A percentile compares a stretch with the other conserved stretches of the same genome.
Conservation (phyloP, 164 flowering plant species). For the Umbilicus rupestris region DNA sequence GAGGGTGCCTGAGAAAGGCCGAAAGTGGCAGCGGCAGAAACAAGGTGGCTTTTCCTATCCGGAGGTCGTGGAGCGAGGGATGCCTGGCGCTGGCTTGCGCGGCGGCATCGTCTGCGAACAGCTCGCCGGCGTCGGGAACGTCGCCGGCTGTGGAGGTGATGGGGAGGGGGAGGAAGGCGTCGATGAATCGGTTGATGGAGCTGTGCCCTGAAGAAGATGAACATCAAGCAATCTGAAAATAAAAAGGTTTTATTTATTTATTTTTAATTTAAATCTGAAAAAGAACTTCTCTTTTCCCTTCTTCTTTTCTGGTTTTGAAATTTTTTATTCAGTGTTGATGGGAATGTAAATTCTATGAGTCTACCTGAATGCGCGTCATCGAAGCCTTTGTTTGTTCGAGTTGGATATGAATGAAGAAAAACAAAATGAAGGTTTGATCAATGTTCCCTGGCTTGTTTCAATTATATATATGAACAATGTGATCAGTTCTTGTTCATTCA, state of each 20-base stretch:
- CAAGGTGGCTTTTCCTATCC: neutral
- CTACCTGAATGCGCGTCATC: too few species aligned
- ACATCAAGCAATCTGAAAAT: neutral
- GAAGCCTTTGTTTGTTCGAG: neutral
- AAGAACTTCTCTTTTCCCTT: neutral
- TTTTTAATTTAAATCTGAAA: neutral
- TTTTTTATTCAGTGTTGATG: neutral
- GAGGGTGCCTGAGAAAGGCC: neutral
- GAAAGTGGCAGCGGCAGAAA: neutral
- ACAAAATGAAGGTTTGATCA: neutral
- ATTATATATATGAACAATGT: too few species aligned
- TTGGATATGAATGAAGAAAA: neutral
- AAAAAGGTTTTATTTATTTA: neutral
- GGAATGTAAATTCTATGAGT: too few species aligned
- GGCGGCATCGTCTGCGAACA: neutral
- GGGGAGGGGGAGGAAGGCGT: constrained; percentile 5
- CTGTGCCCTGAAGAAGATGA: neutral
- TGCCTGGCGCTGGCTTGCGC: neutral
- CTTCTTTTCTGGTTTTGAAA: neutral
- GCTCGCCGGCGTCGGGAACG: neutral
- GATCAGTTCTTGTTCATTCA: neutral
- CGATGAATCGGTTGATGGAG: constrained; percentile 3
- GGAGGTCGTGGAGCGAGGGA: constrained; percentile 11
- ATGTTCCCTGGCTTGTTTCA: neutral
- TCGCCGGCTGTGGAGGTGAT: neutral